Percentiles rank a stretch among this genome's conserved stretches.
Evolutionary conservation across 805 yeast genomes (phyloP).

Genomic region (Schwanniomyces vanrijiae): DNA sequence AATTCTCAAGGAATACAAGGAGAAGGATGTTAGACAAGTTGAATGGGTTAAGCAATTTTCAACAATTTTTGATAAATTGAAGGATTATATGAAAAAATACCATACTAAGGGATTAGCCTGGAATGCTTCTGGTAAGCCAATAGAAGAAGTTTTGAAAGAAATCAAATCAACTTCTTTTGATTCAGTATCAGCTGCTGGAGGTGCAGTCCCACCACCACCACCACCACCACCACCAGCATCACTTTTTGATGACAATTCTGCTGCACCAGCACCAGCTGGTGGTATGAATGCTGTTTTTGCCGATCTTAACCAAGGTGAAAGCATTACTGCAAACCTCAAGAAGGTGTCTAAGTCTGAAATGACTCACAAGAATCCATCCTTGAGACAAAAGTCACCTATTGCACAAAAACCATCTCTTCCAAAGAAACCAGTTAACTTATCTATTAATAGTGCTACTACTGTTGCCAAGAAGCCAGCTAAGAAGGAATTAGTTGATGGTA

Average conservation of each 20-base stretch:
- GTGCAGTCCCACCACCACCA: constrained; percentile 55
- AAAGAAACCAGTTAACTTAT: constrained; percentile 71
- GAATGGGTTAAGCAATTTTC: constrained; percentile 79
- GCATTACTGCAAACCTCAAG: constrained; percentile 79
- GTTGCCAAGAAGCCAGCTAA: constrained; percentile 40
- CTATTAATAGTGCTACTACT: constrained; percentile 42
- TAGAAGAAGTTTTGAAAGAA: constrained; percentile 48
- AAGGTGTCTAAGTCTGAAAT: constrained; percentile 91
- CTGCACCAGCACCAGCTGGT: constrained; percentile 23
- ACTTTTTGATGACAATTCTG: constrained; percentile 46
- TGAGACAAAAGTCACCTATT: constrained; percentile 57
- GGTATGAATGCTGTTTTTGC: constrained; percentile 90
- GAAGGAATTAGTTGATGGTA: constrained; percentile 78
- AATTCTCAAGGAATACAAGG: constrained; percentile 81
- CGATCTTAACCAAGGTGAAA: constrained; percentile 84
- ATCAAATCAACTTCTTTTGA: constrained; percentile 11
- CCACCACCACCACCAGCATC: constrained; percentile 90
- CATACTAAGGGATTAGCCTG: constrained; percentile 87
- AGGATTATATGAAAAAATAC: constrained; percentile 69
- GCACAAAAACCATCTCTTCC: constrained; percentile 72
- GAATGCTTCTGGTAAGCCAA: constrained; percentile 60
- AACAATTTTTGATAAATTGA: constrained; percentile 66
- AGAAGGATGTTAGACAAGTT: constrained; percentile 62
- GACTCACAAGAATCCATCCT: constrained; percentile 88
- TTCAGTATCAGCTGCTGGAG: constrained; percentile 32